Evolutionary conservation across 306 rosid genomes (phyloP).

Genomic region (Purshia tridentata): DNA sequence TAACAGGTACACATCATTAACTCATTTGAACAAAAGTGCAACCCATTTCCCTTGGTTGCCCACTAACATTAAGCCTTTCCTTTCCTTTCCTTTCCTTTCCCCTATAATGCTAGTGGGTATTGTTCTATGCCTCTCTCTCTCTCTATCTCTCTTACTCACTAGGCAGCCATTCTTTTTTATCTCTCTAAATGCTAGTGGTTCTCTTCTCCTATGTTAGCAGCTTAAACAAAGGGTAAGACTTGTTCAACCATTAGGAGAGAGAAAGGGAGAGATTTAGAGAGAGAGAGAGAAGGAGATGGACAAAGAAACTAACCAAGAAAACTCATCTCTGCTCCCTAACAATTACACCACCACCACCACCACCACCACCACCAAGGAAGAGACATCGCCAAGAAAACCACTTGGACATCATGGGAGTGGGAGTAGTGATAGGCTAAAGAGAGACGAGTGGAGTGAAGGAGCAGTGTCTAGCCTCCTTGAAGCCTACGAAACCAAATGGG

Average conservation of each 20-base stretch:
- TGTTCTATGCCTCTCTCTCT: conserved; percentile 14
- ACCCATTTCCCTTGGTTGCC: conserved; percentile 39
- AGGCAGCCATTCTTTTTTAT: conserved; percentile 23
- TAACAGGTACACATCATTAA: conserved; percentile 58
- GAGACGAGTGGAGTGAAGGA: conserved; percentile 99
- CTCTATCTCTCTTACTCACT: conserved; percentile 15
- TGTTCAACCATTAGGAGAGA: conserved; percentile 35
- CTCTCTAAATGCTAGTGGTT: conserved; percentile 37
- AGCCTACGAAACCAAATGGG: conserved; percentile 85
- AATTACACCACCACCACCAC: conserved; percentile 15
- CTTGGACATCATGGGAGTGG: no score
- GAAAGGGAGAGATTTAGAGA: background rate
- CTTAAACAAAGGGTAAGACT: conserved; percentile 40
- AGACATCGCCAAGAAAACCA: conserved; percentile 39
- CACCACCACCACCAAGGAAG: conserved; percentile 30
- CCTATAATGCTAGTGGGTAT: background rate
- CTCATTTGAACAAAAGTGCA: conserved; percentile 54
- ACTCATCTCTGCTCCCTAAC: conserved; percentile 50
- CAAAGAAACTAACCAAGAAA: conserved; percentile 43
- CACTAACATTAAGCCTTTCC: conserved; percentile 34
- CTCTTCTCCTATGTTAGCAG: conserved; percentile 69
- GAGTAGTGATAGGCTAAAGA: conserved; percentile 56
- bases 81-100: background rate
- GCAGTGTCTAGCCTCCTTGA: conserved; percentile 86
- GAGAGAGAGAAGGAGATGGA: conserved; percentile 46